phyloP scores from a whole-genome alignment of 2,329 filamentous ascomycete species.

The Colletotrichum shisoi region DNA sequence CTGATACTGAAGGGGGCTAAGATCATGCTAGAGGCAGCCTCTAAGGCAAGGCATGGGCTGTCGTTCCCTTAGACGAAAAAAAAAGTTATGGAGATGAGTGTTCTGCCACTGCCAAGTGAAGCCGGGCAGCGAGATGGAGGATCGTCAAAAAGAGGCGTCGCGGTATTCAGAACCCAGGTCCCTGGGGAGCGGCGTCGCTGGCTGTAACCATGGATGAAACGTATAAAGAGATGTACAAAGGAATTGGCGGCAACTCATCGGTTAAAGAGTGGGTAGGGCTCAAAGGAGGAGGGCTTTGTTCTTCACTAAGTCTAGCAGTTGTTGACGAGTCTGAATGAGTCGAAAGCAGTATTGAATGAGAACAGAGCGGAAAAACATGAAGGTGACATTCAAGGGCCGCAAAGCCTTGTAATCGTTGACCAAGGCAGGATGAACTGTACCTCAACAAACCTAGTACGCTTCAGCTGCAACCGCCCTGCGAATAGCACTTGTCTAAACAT shows the following conservation, averaged over 20 bases:
- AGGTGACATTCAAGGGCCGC: neutral
- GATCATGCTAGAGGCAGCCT: conserved; percentile 22
- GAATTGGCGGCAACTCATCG: neutral
- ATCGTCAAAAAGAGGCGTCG: conserved; percentile 11
- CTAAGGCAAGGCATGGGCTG: neutral
- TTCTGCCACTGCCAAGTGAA: conserved; percentile 28
- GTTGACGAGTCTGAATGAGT: neutral
- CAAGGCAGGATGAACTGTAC: neutral
- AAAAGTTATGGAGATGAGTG: conserved; percentile 15
- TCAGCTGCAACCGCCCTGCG: too few relatives aligned
- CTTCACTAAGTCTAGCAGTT: too few relatives aligned
- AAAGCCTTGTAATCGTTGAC: neutral
- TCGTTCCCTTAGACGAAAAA: conserved; percentile 16
- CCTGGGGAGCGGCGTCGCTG: conserved; percentile 1
- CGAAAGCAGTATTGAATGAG: neutral
- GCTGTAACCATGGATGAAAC: neutral
- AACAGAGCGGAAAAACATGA: neutral
- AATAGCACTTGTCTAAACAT: too few relatives aligned
- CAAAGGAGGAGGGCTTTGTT: neutral
- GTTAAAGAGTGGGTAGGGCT: neutral
- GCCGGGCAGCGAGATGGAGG: neutral
- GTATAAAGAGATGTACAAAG: conserved; percentile 2
- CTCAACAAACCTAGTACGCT: neutral
- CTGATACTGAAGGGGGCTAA: conserved; percentile 6
- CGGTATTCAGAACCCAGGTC: neutral